These are phyloP conservation scores for Penicillium roqueforti DNA, from an alignment of 495 filamentous ascomycete genomes.

Conservation along the genomic window DNA sequence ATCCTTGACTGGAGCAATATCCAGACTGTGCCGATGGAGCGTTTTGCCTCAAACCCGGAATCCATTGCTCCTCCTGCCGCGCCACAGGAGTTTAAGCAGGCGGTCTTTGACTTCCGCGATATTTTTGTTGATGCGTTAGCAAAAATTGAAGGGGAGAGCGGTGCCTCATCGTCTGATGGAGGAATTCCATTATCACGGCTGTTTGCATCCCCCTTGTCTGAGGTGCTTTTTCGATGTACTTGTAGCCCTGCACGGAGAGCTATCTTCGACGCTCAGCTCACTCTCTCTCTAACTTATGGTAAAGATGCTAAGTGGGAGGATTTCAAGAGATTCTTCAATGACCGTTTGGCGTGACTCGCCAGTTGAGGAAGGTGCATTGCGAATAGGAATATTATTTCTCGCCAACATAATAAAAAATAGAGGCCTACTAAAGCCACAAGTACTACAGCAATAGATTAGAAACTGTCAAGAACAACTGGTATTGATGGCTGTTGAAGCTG, in stretches of 20 bases:
- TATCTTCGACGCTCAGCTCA: conserved; percentile 1
- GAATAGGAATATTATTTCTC: neutral
- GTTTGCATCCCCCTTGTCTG: conserved; percentile 3
- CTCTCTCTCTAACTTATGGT: conserved; percentile 4
- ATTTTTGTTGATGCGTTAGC: conserved; percentile 6
- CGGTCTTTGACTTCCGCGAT: conserved; percentile 1
- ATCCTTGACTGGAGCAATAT: conserved; percentile 10
- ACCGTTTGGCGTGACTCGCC: neutral
- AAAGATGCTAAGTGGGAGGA: conserved; percentile 1
- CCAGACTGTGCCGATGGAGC: conserved; percentile 13
- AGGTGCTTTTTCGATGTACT: conserved; percentile 6
- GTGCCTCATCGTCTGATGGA: neutral
- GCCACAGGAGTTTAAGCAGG: conserved; percentile 1
- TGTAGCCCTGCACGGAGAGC: conserved; percentile 9
- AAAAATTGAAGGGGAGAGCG: neutral
- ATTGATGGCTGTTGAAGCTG: conserved; percentile 25
- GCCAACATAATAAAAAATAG: neutral
- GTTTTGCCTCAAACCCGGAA: conserved; percentile 10
- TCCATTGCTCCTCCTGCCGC: conserved; percentile 5
- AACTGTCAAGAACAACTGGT: neutral
- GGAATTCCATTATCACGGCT: neutral
- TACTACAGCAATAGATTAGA: neutral
- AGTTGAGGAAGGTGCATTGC: neutral
- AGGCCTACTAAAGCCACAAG: neutral
- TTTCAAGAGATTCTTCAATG: neutral